Conservation (phyloP, 306 rosid genomes). For the Quercus gilva region DNA sequence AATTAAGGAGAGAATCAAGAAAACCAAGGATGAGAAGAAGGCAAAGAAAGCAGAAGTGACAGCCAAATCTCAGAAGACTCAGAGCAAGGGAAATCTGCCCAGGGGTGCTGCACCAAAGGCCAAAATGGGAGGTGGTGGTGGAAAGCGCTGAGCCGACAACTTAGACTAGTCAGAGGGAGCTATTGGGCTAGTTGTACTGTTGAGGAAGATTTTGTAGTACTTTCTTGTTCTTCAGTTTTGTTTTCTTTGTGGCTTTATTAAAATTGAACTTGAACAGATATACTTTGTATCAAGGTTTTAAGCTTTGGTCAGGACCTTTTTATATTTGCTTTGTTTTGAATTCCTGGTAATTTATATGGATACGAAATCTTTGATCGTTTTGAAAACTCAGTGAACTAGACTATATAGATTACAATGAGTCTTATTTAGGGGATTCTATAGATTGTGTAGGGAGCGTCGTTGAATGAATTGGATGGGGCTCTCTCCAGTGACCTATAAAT, state of each 20-base stretch:
- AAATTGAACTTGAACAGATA: not conserved
- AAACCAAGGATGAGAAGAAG: slow-evolving; percentile 87
- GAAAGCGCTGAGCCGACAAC: slow-evolving; percentile 57
- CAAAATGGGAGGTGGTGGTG: slow-evolving; percentile 85
- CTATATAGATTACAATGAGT: no score
- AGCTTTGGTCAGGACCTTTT: not conserved
- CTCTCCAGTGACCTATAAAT: no score
- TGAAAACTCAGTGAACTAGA: no score
- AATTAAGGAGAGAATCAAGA: slow-evolving; percentile 82
- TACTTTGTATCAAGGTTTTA: not conserved
- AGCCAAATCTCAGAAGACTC: slow-evolving; percentile 55
- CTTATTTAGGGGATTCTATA: no score
- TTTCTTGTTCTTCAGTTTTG: not conserved
- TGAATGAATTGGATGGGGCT: no score
- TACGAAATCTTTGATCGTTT: not conserved
- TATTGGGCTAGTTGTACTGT: not conserved
- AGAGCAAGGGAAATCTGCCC: slow-evolving; percentile 49
- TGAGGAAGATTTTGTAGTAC: not conserved
- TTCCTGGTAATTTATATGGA: not conserved
- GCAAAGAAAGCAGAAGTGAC: slow-evolving; percentile 78
- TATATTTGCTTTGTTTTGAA: not conserved
- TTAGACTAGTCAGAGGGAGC: not conserved
- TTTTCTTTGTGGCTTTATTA: not conserved
- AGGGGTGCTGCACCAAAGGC: slow-evolving; percentile 73
- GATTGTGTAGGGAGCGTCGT: no score